These are phyloP conservation scores for Saccharomycopsis fermentans DNA, from an alignment of 805 yeast genomes.

Conservation along the genomic window DNA sequence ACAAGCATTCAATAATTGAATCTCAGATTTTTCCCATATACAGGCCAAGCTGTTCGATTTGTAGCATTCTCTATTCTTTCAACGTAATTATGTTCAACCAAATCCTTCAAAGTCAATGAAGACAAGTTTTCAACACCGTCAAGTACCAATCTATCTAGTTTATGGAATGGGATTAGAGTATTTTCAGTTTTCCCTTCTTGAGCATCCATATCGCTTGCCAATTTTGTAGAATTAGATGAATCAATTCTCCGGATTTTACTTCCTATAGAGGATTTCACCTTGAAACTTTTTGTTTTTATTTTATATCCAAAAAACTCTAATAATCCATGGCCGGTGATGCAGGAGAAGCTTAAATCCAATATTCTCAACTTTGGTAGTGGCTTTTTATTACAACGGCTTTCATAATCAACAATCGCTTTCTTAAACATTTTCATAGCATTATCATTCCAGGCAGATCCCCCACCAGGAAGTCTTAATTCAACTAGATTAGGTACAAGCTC, in stretches of 20 bases:
- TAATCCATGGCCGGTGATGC: conserved; percentile 12
- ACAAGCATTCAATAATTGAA: neutral
- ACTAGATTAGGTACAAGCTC: conserved; percentile 6
- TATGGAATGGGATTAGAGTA: neutral
- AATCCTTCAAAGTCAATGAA: neutral
- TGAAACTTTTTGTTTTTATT: neutral
- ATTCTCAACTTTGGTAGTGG: neutral
- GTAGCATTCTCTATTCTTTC: neutral
- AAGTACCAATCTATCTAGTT: conserved; percentile 3
- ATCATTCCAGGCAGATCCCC: conserved; percentile 1
- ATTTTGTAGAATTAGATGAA: neutral
- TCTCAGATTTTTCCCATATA: conserved; percentile 6
- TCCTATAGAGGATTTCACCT: conserved; percentile 3
- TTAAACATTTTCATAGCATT: conserved; percentile 2
- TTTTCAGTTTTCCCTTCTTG: neutral
- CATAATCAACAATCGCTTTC: neutral
- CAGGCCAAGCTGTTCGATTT: conserved; percentile 2
- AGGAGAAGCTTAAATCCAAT: conserved; percentile 13
- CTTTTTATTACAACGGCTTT: neutral
- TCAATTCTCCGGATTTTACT: conserved; percentile 4
- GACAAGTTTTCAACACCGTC: conserved; percentile 8
- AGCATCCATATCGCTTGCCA: neutral
- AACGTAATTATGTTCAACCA: conserved; percentile 6
- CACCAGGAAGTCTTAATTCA: neutral
- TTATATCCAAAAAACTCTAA: conserved; percentile 13